phyloP scores from a whole-genome alignment of 2,329 filamentous ascomycete genomes.

The Neonectria neomacrospora region DNA sequence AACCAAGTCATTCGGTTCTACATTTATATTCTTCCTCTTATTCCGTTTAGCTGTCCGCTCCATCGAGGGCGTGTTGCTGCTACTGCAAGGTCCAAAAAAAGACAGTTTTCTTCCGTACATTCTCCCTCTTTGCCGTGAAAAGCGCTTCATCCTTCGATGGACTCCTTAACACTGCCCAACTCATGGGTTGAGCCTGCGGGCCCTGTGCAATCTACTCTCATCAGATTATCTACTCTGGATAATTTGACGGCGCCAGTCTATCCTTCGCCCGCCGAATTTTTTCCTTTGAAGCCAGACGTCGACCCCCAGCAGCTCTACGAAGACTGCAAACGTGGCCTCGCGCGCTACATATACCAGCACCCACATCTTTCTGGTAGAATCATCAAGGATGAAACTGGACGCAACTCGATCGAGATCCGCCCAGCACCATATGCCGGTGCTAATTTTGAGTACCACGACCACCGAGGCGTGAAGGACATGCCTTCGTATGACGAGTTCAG shows the following conservation, averaged over 20 bases:
- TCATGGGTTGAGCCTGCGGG: slow-evolving; percentile 23
- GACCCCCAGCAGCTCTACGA: slow-evolving; percentile 22
- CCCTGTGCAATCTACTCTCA: background rate
- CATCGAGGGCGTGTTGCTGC: too few relatives aligned
- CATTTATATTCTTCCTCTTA: too few relatives aligned
- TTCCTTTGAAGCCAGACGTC: slow-evolving; percentile 2
- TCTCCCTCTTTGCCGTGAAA: background rate
- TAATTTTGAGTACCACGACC: slow-evolving; percentile 18
- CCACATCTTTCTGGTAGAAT: slow-evolving; percentile 19
- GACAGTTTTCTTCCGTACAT: too few relatives aligned
- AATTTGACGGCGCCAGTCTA: slow-evolving; percentile 25
- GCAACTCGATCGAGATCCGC: slow-evolving; percentile 11
- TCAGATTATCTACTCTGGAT: slow-evolving; percentile 20
- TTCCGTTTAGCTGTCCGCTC: too few relatives aligned
- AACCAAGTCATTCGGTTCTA: too few relatives aligned
- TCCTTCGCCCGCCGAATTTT: slow-evolving; percentile 22
- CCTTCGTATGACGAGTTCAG: slow-evolving; percentile 19
- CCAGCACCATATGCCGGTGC: slow-evolving; percentile 1
- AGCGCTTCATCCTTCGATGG: background rate
- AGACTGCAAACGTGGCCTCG: slow-evolving; percentile 20
- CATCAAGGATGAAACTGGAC: slow-evolving; percentile 20
- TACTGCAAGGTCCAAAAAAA: too few relatives aligned
- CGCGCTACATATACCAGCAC: slow-evolving; percentile 18
- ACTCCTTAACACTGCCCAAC: background rate
- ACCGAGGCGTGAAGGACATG: background rate